These are phyloP conservation scores for Trapa bicornis DNA, from an alignment of 345 rosid genomes.

Conservation along the genomic window DNA sequence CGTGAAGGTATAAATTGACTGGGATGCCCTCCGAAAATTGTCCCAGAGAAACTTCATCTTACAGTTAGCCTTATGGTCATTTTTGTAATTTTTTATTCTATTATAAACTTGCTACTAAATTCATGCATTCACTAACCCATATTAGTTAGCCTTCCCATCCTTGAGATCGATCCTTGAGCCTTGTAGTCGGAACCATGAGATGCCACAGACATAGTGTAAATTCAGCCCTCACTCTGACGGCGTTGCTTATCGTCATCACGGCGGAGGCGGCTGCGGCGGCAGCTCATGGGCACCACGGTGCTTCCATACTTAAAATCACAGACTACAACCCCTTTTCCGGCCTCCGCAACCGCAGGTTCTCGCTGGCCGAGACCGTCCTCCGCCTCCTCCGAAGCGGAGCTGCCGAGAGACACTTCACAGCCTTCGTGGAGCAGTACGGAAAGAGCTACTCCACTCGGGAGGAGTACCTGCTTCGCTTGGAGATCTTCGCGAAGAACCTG, in stretches of 20 bases:
- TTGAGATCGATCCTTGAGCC: background rate
- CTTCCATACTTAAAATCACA: constrained; percentile 27
- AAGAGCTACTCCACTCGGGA: constrained; percentile 44
- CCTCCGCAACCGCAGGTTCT: constrained; percentile 3
- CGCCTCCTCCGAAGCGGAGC: background rate
- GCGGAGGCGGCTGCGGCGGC: background rate
- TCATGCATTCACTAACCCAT: background rate
- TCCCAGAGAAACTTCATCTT: background rate
- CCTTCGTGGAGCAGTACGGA: constrained; percentile 43
- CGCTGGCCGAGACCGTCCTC: constrained; percentile 11
- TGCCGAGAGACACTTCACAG: constrained; percentile 38
- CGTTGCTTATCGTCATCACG: background rate
- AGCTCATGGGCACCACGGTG: background rate
- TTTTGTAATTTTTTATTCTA: background rate
- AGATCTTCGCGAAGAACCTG: constrained; percentile 55
- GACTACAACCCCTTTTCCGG: constrained; percentile 7
- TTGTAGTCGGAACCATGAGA: background rate
- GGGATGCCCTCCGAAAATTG: background rate
- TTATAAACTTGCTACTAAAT: background rate
- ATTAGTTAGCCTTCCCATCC: background rate
- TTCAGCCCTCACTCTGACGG: background rate
- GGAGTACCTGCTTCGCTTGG: constrained; percentile 64
- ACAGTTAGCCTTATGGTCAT: background rate
- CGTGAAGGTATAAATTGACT: background rate
- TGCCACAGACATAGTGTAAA: background rate